phyloP scores from a whole-genome alignment of 495 filamentous ascomycete genomes.

The Penicillium ucsense region DNA sequence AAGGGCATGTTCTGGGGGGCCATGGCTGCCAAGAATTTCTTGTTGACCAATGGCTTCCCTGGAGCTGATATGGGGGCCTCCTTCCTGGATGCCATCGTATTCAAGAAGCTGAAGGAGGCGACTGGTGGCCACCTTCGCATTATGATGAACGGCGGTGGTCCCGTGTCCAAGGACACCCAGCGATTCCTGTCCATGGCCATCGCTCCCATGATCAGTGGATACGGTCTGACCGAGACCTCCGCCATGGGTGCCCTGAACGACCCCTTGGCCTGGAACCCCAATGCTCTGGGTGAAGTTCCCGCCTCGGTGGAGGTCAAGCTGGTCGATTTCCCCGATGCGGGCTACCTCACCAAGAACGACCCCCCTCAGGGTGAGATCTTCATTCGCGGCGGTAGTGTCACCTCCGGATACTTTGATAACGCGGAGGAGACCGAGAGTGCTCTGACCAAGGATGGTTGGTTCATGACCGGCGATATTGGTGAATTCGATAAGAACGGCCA shows the following conservation, averaged over 20 bases:
- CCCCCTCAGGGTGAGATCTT: slow-evolving; percentile 93
- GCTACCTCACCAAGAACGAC: slow-evolving; percentile 76
- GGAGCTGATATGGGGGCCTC: slow-evolving; percentile 51
- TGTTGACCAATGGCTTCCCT: slow-evolving; percentile 68
- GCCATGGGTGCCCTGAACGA: slow-evolving; percentile 92
- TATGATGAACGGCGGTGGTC: slow-evolving; percentile 80
- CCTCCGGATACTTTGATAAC: slow-evolving; percentile 68
- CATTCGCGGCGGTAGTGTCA: slow-evolving; percentile 74
- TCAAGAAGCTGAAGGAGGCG: slow-evolving; percentile 87
- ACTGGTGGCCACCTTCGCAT: slow-evolving; percentile 75
- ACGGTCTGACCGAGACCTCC: slow-evolving; percentile 89
- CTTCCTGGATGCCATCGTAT: slow-evolving; percentile 67
- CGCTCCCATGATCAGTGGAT: slow-evolving; percentile 84
- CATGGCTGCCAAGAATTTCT: slow-evolving; percentile 69
- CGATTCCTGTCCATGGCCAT: slow-evolving; percentile 83
- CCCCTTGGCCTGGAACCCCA: slow-evolving; percentile 79
- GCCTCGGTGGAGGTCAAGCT: slow-evolving; percentile 82
- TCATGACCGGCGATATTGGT: slow-evolving; percentile 92
- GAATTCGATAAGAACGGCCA: slow-evolving; percentile 79
- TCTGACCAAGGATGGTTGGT: slow-evolving; percentile 76
- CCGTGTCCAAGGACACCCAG: slow-evolving; percentile 78
- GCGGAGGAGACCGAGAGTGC: slow-evolving; percentile 72
- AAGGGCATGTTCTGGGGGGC: slow-evolving; percentile 91
- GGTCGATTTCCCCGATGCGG: slow-evolving; percentile 89
- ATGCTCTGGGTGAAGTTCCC: slow-evolving; percentile 73